Conservation (phyloP, 1,284 basidiomycete genomes). For the Bondarzewia mesenterica region DNA sequence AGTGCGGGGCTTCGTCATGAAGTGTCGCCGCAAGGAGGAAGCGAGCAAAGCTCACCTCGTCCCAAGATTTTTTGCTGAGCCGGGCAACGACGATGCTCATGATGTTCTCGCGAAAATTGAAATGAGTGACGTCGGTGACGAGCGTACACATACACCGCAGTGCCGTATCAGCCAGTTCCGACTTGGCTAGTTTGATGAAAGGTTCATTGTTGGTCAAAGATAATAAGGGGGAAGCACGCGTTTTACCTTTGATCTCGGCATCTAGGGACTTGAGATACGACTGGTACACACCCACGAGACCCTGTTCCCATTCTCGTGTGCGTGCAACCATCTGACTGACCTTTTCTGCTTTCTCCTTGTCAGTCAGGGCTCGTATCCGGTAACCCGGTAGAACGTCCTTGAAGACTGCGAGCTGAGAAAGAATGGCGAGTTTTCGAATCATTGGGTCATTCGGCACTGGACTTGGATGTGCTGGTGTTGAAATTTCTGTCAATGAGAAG, state of each 20-base stretch:
- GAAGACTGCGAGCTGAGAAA: slow-evolving; percentile 92
- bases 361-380: slow-evolving; percentile 83
- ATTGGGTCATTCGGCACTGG: slow-evolving; percentile 72
- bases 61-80: slow-evolving; percentile 84
- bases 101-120: slow-evolving; percentile 95
- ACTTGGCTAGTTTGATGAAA: slow-evolving; percentile 45
- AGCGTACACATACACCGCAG: slow-evolving; percentile 87
- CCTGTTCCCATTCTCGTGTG: slow-evolving; percentile 94
- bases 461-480: slow-evolving; percentile 56
- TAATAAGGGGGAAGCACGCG: slow-evolving; percentile 11
- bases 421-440: slow-evolving; percentile 82
- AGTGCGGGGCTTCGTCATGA: slow-evolving; percentile 3
- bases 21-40: slow-evolving; percentile 4
- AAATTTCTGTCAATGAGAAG: slow-evolving; percentile 70
- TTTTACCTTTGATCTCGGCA: slow-evolving; percentile 76
- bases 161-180: slow-evolving; percentile 63
- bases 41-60: slow-evolving; percentile 48
- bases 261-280: slow-evolving; percentile 83
- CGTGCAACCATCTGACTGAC: slow-evolving; percentile 90
- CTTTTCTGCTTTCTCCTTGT: slow-evolving; percentile 87
- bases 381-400: slow-evolving; percentile 93
- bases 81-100: slow-evolving; percentile 82
- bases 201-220: slow-evolving; percentile 6
- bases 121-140: slow-evolving; percentile 81
- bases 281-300: slow-evolving; percentile 88